Base-by-base conservation (phyloP, 768 basidiomycete genomes). In the Tubosaeta sp. region DNA sequence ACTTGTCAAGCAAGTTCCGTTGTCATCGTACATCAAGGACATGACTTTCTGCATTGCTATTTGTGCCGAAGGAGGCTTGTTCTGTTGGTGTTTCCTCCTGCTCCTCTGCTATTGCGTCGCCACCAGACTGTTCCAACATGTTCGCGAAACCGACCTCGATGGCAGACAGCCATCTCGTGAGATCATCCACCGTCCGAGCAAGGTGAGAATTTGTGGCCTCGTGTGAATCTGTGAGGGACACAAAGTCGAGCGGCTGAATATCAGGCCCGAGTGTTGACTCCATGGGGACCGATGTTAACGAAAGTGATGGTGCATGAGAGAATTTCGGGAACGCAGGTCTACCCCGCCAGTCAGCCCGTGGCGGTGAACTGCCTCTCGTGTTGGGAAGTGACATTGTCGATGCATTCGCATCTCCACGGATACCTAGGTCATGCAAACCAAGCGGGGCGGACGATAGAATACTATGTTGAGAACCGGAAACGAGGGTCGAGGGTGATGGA, bases 121-220 rank as follows among this genome's bases (percentile, higher is more conserved):
- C 73, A 14, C 68, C 66, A 1, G 75, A 64, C 42, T 72, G 72
- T 37, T 85, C 85, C 38, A 95, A 70, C 57, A 94, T 75, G 25
- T 74, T 78, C 31, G 75, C 77, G 43, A 97, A 71, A 0, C 92
- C 93, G 11, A 66, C 70, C 62, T 92, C 88, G 1, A 95, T 79
- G 0, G 84, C 75, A 5, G 78, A 77, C 51, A 97, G 68, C 91
- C 90, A 95, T 56, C 79, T 75, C 3, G 79, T 76, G 33, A 97
- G 78, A 61, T 88, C 83, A 42, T 86, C 85, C 10, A 95, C 81
- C 4, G 85, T 87, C 41, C 75, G 70, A 41, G 82, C 83, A 44
- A 97, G 77, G 63, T 91, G 87, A 1, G 72, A 66, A 57, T 88
- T 85, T 1, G 85, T 82, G 32, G 74, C 76, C 10, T 83, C 84